phyloP scores from a whole-genome alignment of 768 basidiomycete species.

The Cystobasidium tubakii region DNA sequence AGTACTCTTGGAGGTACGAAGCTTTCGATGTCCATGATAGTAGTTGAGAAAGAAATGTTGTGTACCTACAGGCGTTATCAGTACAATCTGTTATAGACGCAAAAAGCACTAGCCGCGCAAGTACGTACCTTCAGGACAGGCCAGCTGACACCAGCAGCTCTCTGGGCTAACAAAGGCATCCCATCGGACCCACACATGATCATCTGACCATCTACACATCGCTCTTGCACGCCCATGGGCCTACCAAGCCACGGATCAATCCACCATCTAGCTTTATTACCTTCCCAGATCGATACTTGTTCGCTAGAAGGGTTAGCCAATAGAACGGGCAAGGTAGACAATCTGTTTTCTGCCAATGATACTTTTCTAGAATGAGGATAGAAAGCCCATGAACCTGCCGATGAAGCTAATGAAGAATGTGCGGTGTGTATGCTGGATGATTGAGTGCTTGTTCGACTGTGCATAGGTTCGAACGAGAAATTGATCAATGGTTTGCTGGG shows the following conservation, averaged over 20 bases:
- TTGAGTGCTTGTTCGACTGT: neutral
- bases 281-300: neutral
- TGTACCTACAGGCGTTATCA: neutral
- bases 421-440: neutral
- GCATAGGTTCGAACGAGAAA: neutral
- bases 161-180: no score
- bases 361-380: neutral
- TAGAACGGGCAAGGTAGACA: neutral
- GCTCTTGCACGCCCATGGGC: neutral
- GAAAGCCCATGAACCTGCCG: no score
- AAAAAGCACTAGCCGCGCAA: no score
- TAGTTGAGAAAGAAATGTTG: slow-evolving; percentile 14
- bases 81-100: no score
- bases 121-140: slow-evolving; percentile 24
- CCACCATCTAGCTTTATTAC: slow-evolving; percentile 10
- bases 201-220: neutral
- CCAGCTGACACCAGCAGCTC: slow-evolving; percentile 17
- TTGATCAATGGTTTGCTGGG: neutral
- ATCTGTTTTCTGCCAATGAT: neutral
- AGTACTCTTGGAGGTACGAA: neutral
- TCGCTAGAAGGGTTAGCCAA: neutral
- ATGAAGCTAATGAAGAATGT: neutral
- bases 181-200: neutral
- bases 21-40: slow-evolving; percentile 13
- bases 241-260: slow-evolving; percentile 6